Percentiles rank a stretch among this genome's conserved stretches.
These are phyloP conservation scores for Heliocybe sulcata DNA, from an alignment of 1,284 basidiomycete genomes.

Conservation along the genomic window DNA sequence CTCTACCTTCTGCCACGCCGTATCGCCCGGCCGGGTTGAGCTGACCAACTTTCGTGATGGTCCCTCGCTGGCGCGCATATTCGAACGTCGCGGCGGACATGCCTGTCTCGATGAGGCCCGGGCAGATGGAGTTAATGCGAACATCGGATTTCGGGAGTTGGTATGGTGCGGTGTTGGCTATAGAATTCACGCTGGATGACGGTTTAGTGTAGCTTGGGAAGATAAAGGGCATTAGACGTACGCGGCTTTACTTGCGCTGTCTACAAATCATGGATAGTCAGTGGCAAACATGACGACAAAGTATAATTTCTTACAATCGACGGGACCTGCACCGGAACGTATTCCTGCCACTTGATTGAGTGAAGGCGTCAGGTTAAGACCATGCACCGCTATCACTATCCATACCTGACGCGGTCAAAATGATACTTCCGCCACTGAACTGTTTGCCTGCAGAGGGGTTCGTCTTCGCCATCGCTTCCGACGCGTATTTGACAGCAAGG, in stretches of 20 bases:
- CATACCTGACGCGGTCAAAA: constrained; percentile 82
- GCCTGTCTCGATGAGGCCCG: constrained; percentile 87
- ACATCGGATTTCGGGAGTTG: constrained; percentile 81
- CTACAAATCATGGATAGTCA: constrained; percentile 29
- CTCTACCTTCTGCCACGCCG: constrained; percentile 67
- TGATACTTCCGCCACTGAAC: constrained; percentile 73
- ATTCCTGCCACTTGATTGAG: constrained; percentile 68
- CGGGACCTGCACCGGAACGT: constrained; percentile 76
- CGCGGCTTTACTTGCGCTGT: constrained; percentile 90
- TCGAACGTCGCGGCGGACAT: constrained; percentile 79
- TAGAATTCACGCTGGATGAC: constrained; percentile 64
- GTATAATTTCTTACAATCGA: constrained; percentile 63
- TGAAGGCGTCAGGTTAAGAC: constrained; percentile 2
- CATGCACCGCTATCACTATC: too few species aligned
- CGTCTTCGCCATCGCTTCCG: constrained; percentile 69
- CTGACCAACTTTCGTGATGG: constrained; percentile 72
- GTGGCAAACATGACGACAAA: neutral
- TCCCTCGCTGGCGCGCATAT: constrained; percentile 69
- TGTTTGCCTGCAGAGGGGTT: constrained; percentile 62
- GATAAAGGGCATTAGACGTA: constrained; percentile 19
- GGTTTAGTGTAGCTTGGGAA: constrained; percentile 4
- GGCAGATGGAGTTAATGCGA: constrained; percentile 87
- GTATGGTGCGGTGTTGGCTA: constrained; percentile 77
- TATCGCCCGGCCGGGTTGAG: constrained; percentile 81
- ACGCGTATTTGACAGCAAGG: constrained; percentile 85